Percentiles rank a stretch among this genome's conserved stretches.
phyloP scores from a whole-genome alignment of 306 rosid genomes.

The Fragaria ananassa region DNA sequence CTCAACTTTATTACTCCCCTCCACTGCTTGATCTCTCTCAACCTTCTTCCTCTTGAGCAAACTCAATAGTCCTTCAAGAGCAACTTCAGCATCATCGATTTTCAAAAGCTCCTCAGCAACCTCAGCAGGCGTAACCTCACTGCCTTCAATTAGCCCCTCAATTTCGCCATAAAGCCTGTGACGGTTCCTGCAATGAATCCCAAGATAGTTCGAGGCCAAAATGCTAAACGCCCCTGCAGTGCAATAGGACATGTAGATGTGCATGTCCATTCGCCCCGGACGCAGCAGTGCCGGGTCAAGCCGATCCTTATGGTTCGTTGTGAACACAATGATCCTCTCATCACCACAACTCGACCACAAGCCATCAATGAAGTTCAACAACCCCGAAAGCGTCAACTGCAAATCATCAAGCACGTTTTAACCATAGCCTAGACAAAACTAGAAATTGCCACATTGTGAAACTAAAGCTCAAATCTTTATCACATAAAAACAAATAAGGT shows the following conservation, averaged over 20 bases:
- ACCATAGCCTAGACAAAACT: not conserved
- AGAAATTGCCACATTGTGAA: not conserved
- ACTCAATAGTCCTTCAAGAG: constrained; percentile 22
- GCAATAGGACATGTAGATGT: constrained; percentile 54
- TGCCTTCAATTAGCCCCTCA: constrained; percentile 28
- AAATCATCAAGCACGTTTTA: not conserved
- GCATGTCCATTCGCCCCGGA: constrained; percentile 63
- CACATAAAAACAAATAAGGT: not conserved
- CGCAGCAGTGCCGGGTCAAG: constrained; percentile 49
- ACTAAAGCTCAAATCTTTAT: not conserved
- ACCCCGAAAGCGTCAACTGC: constrained; percentile 36
- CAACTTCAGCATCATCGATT: constrained; percentile 30
- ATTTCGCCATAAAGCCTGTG: constrained; percentile 24
- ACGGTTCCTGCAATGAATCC: constrained; percentile 14
- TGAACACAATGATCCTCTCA: constrained; percentile 46
- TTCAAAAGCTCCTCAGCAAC: constrained; percentile 48
- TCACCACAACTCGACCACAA: constrained; percentile 59
- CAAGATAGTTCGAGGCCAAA: constrained; percentile 46
- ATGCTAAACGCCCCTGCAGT: constrained; percentile 33
- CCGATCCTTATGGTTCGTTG: constrained; percentile 48
- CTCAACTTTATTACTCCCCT: not conserved
- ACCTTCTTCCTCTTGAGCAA: constrained; percentile 25
- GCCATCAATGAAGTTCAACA: constrained; percentile 47
- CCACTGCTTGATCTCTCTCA: not conserved
- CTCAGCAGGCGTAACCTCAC: constrained; percentile 40